phyloP scores from a whole-genome alignment of 495 filamentous ascomycete genomes.

The Terfezia claveryi region DNA sequence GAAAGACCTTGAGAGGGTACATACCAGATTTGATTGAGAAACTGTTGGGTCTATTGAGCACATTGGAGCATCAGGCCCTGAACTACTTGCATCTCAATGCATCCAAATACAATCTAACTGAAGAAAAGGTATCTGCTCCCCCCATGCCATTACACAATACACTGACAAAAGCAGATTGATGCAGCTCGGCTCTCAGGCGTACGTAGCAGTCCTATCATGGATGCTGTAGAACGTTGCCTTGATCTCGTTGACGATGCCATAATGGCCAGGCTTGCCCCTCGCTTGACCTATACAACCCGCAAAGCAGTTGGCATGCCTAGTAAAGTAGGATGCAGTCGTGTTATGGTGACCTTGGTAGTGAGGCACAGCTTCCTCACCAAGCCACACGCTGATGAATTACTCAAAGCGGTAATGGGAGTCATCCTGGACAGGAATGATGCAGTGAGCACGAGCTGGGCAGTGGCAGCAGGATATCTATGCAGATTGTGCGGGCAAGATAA shows the following conservation, averaged over 20 bases:
- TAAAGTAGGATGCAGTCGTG: constrained; percentile 70
- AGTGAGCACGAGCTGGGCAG: constrained; percentile 65
- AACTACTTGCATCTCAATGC: constrained; percentile 86
- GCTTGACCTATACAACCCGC: constrained; percentile 56
- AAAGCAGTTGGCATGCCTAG: constrained; percentile 73
- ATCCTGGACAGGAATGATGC: constrained; percentile 80
- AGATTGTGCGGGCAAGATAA: constrained; percentile 48
- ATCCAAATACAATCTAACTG: constrained; percentile 58
- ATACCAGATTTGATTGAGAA: constrained; percentile 62
- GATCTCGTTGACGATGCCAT: constrained; percentile 58
- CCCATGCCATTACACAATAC: not conserved
- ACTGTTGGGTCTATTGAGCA: constrained; percentile 57
- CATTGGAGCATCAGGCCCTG: constrained; percentile 62
- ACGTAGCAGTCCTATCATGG: constrained; percentile 71
- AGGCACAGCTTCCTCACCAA: constrained; percentile 49
- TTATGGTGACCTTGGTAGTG: constrained; percentile 71
- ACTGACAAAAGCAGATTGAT: constrained; percentile 36
- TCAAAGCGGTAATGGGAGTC: constrained; percentile 53
- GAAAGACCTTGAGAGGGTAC: constrained; percentile 50
- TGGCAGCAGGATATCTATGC: constrained; percentile 64
- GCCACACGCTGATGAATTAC: constrained; percentile 54
- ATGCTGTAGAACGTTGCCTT: constrained; percentile 75
- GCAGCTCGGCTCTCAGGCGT: constrained; percentile 58
- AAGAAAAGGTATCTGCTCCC: constrained; percentile 28
- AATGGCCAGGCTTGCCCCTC: constrained; percentile 48